A percentile compares a stretch with the other conserved stretches of the same genome.
Evolutionary conservation across 164 flowering plant genomes (phyloP).

Genomic region (Magnolia changhungtana): DNA sequence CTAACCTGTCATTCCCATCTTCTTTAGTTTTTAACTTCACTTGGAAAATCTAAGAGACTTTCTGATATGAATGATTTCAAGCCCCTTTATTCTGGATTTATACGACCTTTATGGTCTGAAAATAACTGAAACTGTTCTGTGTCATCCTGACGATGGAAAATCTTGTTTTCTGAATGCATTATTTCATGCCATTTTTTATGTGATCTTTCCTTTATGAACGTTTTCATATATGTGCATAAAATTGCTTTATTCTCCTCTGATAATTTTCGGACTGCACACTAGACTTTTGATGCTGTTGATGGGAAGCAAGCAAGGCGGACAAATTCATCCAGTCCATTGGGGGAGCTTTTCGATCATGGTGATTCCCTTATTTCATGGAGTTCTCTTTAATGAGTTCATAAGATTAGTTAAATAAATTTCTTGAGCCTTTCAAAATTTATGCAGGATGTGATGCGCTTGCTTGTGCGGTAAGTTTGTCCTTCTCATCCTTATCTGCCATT

Average conservation of each 20-base stretch:
- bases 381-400: background rate
- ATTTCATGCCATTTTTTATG: background rate
- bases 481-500: constrained; percentile 9
- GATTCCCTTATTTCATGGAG: constrained; percentile 16
- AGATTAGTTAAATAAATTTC: background rate
- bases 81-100: background rate
- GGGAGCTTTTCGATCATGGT: constrained; percentile 99
- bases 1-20: background rate
- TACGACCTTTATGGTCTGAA: background rate
- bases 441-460: constrained; percentile 99
- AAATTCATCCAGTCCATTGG: constrained; percentile 95
- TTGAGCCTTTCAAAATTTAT: constrained; percentile 14
- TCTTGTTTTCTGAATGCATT: background rate
- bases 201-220: background rate
- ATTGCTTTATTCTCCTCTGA: background rate
- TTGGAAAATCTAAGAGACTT: background rate
- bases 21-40: background rate
- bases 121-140: background rate
- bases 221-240: background rate
- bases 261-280: background rate
- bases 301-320: constrained; percentile 99
- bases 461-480: constrained; percentile 65
- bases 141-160: too few species aligned
- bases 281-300: constrained; percentile 99
- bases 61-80: background rate